Conservation (phyloP, 2,329 filamentous ascomycete genomes). For the Berkeleyomyces rouxiae region DNA sequence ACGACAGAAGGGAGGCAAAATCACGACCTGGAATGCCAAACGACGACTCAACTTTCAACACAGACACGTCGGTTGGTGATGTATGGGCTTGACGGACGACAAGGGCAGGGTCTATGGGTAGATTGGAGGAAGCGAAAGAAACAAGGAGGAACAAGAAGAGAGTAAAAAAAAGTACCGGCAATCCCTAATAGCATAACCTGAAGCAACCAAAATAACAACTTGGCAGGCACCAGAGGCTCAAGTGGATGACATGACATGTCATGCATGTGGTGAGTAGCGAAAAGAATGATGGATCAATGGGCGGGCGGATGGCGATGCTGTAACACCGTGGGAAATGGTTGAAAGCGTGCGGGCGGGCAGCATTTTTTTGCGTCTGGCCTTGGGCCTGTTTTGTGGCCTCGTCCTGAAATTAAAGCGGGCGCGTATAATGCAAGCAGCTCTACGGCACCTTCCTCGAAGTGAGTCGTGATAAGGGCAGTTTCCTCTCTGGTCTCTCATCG, state of each 20-base stretch:
- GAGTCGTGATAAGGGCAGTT: neutral
- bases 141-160: neutral
- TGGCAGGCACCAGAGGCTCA: neutral
- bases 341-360: no score
- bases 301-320: no score
- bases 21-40: neutral
- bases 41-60: neutral
- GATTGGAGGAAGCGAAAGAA: neutral
- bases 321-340: no score
- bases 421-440: no score
- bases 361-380: no score
- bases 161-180: neutral
- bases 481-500: neutral
- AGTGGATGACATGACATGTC: neutral
- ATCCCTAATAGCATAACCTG: neutral
- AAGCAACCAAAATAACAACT: conserved; percentile 2
- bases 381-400: no score
- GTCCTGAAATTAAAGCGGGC: no score
- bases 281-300: neutral
- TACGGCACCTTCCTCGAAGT: no score
- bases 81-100: neutral
- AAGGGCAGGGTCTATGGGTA: neutral
- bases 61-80: neutral
- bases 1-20: neutral
- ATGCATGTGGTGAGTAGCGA: neutral